A percentile compares a stretch with the other conserved stretches of the same genome.
Conservation (phyloP, 2,329 filamentous ascomycete genomes). For the Alternaria novae-zelandiae region DNA sequence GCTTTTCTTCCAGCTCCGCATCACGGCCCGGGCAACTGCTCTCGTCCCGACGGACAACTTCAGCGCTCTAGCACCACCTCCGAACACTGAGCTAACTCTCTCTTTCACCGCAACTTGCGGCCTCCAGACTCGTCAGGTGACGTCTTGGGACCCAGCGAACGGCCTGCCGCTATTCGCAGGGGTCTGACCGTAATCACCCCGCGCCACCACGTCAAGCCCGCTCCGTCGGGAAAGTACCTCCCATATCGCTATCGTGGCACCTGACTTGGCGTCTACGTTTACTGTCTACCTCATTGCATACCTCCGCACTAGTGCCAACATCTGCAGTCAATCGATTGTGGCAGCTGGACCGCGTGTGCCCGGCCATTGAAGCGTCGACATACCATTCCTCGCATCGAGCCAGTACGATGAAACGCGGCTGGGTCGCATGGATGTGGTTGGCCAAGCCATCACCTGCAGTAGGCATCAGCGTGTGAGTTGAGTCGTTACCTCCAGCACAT, state of each 20-base stretch:
- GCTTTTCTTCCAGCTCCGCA: neutral
- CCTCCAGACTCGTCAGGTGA: neutral
- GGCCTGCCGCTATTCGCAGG: neutral
- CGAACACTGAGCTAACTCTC: neutral
- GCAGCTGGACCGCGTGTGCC: neutral
- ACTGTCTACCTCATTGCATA: neutral
- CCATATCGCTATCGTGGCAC: neutral
- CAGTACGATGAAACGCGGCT: neutral
- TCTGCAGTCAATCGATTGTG: neutral
- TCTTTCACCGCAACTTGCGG: constrained; percentile 7
- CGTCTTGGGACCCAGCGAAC: neutral
- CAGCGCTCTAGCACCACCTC: neutral
- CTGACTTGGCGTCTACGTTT: neutral
- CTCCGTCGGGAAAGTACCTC: neutral
- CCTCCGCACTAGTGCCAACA: neutral
- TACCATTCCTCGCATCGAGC: neutral
- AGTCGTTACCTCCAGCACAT: neutral
- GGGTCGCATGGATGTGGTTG: neutral
- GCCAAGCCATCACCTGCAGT: neutral
- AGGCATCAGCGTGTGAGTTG: neutral
- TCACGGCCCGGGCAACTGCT: constrained; percentile 7
- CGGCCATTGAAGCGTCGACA: neutral
- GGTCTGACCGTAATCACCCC: neutral
- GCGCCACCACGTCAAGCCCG: constrained; percentile 4
- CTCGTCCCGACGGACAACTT: constrained; percentile 3